These are phyloP conservation scores for Coleophoma crateriformis DNA, from an alignment of 2,329 filamentous ascomycete species.

Conservation along the genomic window DNA sequence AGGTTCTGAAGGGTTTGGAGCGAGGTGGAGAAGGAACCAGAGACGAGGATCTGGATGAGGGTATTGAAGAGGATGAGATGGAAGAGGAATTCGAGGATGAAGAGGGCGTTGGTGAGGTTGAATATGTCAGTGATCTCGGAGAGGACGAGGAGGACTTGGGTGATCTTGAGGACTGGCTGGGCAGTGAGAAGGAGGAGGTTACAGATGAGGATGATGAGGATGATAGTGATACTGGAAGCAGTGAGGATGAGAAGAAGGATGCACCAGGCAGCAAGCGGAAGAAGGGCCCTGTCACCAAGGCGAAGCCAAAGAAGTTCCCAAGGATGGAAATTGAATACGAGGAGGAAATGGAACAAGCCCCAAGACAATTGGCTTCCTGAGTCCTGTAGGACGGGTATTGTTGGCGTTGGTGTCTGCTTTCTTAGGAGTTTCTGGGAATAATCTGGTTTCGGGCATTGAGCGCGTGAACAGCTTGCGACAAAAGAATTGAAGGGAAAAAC, in stretches of 20 bases:
- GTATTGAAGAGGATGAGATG: conserved; percentile 71
- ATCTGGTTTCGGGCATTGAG: background rate
- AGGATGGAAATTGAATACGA: conserved; percentile 71
- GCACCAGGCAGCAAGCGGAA: conserved; percentile 46
- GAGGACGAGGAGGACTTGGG: conserved; percentile 75
- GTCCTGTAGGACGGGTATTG: background rate
- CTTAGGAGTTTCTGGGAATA: background rate
- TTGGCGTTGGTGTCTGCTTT: background rate
- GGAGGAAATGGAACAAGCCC: conserved; percentile 53
- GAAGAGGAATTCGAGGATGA: conserved; percentile 60
- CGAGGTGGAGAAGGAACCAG: conserved; percentile 74
- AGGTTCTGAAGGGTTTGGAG: conserved; percentile 88
- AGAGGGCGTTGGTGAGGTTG: conserved; percentile 68
- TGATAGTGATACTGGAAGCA: conserved; percentile 46
- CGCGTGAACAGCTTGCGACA: no score
- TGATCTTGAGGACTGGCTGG: conserved; percentile 90
- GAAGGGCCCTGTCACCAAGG: conserved; percentile 22
- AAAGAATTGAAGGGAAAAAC: no score
- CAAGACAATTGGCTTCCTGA: conserved; percentile 6
- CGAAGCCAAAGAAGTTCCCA: conserved; percentile 40
- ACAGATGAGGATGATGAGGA: conserved; percentile 41
- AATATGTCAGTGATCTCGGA: conserved; percentile 90
- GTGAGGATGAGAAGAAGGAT: conserved; percentile 38
- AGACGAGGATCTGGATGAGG: conserved; percentile 85
- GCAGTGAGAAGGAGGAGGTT: conserved; percentile 50